Evolutionary conservation across 2,329 filamentous ascomycete species (phyloP), one percentile per base, ranked within the genome.

Genomic region (Talaromyces sp.): DNA sequence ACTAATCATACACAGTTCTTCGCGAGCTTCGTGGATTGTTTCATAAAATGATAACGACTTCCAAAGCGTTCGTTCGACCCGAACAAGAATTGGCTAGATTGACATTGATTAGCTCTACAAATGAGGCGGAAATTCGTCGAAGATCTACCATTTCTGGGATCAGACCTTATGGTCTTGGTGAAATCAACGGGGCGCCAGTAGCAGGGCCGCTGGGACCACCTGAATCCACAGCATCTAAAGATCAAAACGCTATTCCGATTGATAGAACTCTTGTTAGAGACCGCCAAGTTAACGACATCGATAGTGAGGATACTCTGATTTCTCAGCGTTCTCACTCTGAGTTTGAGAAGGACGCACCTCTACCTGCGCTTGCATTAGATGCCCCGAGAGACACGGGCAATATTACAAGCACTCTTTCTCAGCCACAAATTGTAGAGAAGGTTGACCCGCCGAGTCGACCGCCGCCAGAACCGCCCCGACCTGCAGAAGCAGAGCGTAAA

Each of bases 81-180:
- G 85, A 86, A 3, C 86, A 88, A 64, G 84, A 90, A 63, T 80
- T 97, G 35, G 91, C 91, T 25, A 87, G 91, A 52, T 82, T 92
- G 39, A 91, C 91, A 1, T 78, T 96, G 21, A 83, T 89, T 59
- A 82, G 79, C 61, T 77, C 80, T 22, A 79, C 79, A 48, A 79
- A 80, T 39, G 82, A 84, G 63, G 80, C 78, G 39, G 76, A 75
- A 22, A 77, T 80, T 58, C 76, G 80, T 57, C 71, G 78, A 60
- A 72, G 75, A 58, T 80, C 80, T 25, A 75, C 78, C 56, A 67
- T 77, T 63, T 64, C 67, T 51, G 66, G 62, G 53, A 65, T 61
- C 21, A 64, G 64, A 25, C 63, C 67, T n/a, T 66, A 66, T 6
- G 63, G 60, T 19, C 67, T 75, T 13, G 78, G 77, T 35, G 73